These are phyloP conservation scores for Aspergillus leporis DNA, from an alignment of 495 filamentous ascomycete species.

Conservation along the genomic window DNA sequence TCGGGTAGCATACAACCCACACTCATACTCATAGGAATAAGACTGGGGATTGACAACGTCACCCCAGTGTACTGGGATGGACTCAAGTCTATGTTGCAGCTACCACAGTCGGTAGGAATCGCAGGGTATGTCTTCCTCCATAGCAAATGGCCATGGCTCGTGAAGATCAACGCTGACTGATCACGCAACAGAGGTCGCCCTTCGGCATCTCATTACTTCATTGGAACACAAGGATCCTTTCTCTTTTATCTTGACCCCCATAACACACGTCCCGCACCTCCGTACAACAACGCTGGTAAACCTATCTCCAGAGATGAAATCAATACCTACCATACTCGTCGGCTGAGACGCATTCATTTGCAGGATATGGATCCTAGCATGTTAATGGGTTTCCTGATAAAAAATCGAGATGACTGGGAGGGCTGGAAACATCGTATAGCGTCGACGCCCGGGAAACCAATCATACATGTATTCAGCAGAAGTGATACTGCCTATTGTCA, in stretches of 20 bases:
- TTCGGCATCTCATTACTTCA: slow-evolving; percentile 93
- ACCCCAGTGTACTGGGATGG: slow-evolving; percentile 92
- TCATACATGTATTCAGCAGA: slow-evolving; percentile 74
- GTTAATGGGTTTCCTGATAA: slow-evolving; percentile 94
- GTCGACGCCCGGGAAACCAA: slow-evolving; percentile 72
- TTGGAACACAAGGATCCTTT: slow-evolving; percentile 85
- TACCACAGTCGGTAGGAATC: slow-evolving; percentile 90
- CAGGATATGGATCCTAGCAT: slow-evolving; percentile 98
- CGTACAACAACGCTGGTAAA: slow-evolving; percentile 48
- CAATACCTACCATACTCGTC: slow-evolving; percentile 82
- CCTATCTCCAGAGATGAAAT: slow-evolving; percentile 71
- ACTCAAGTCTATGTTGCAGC: slow-evolving; percentile 74
- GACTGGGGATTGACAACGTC: slow-evolving; percentile 90
- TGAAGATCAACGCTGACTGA: neutral
- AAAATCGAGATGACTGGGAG: slow-evolving; percentile 77
- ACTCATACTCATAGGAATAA: slow-evolving; percentile 81
- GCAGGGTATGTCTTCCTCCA: slow-evolving; percentile 68
- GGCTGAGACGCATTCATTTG: slow-evolving; percentile 78
- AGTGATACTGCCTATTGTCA: slow-evolving; percentile 56
- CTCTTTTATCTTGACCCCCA: slow-evolving; percentile 98
- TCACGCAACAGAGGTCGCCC: slow-evolving; percentile 71
- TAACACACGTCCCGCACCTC: slow-evolving; percentile 67
- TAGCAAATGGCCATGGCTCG: neutral
- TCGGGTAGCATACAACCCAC: slow-evolving; percentile 73
- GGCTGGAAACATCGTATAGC: slow-evolving; percentile 72